These are phyloP conservation scores for Raphanus sativus DNA, from an alignment of 345 rosid genomes.

Conservation along the genomic window DNA sequence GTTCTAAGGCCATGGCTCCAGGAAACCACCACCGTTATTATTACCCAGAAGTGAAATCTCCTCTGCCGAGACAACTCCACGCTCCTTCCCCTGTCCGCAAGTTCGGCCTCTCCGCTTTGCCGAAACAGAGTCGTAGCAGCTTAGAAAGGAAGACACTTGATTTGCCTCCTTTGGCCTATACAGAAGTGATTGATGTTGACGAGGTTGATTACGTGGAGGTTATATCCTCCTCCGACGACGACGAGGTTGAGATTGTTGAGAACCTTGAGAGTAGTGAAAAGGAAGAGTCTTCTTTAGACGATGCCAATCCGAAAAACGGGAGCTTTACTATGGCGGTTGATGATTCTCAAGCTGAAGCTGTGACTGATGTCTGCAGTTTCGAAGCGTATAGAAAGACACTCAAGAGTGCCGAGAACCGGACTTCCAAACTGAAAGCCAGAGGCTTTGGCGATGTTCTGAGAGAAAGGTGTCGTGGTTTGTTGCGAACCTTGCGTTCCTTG, in stretches of 20 bases:
- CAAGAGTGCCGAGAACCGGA: constrained; percentile 24
- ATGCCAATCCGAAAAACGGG: neutral
- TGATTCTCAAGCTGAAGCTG: constrained; percentile 6
- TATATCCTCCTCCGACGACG: constrained; percentile 22
- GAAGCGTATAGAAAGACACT: constrained; percentile 38
- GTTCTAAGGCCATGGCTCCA: constrained; percentile 39
- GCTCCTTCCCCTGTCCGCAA: constrained; percentile 24
- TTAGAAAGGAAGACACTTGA: neutral
- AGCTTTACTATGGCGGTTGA: constrained; percentile 18
- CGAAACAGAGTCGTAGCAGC: neutral
- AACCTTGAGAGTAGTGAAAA: constrained; percentile 5
- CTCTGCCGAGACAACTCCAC: constrained; percentile 35
- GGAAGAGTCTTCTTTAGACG: constrained; percentile 5
- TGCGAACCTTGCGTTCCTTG: constrained; percentile 41
- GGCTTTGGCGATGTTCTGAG: constrained; percentile 34
- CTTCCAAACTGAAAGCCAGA: constrained; percentile 22
- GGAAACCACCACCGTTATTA: constrained; percentile 34
- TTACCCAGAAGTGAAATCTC: constrained; percentile 36
- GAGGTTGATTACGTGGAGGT: constrained; percentile 9
- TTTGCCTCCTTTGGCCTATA: neutral
- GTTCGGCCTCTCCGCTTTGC: constrained; percentile 10
- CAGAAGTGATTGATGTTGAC: constrained; percentile 33
- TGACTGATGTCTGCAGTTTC: constrained; percentile 25
- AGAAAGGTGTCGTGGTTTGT: constrained; percentile 42
- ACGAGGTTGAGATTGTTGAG: constrained; percentile 19